A percentile compares a stretch with the other conserved stretches of the same genome.
phyloP scores from a whole-genome alignment of 257 asterid species.

The Avicennia marina region DNA sequence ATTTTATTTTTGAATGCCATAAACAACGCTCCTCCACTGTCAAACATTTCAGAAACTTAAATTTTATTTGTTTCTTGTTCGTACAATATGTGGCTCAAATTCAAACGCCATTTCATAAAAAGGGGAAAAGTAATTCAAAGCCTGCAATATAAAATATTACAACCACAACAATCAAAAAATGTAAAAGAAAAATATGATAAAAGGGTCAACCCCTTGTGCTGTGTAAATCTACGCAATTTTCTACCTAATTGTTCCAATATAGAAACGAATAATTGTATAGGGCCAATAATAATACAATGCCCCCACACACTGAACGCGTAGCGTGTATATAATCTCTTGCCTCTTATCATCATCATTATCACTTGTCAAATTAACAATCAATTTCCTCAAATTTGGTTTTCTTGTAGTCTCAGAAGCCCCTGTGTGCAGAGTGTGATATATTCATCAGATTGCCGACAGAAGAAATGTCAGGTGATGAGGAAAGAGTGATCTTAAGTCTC shows the following conservation, averaged over 20 bases:
- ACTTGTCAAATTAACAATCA: too few species aligned
- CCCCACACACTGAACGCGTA: neutral
- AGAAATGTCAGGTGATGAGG: conserved; percentile 32
- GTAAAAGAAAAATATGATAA: neutral
- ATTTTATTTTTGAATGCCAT: too few species aligned
- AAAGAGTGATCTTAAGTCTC: conserved; percentile 24
- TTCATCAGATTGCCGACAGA: neutral
- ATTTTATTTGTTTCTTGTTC: too few species aligned
- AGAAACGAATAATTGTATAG: neutral
- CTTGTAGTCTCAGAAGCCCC: neutral
- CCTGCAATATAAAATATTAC: conserved; percentile 20
- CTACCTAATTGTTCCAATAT: conserved; percentile 14
- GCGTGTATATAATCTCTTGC: neutral
- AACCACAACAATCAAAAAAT: neutral
- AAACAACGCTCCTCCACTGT: too few species aligned
- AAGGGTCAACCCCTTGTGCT: neutral
- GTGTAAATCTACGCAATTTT: neutral
- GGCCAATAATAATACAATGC: conserved; percentile 17
- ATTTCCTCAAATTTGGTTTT: too few species aligned
- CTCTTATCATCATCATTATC: neutral
- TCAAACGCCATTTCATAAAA: neutral
- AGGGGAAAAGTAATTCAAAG: neutral
- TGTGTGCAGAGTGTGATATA: neutral
- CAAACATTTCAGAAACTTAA: too few species aligned
- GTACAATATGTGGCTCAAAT: conserved; percentile 4